Evolutionary conservation across 2,329 filamentous ascomycete species (phyloP).

Genomic region (Fusarium sp.): DNA sequence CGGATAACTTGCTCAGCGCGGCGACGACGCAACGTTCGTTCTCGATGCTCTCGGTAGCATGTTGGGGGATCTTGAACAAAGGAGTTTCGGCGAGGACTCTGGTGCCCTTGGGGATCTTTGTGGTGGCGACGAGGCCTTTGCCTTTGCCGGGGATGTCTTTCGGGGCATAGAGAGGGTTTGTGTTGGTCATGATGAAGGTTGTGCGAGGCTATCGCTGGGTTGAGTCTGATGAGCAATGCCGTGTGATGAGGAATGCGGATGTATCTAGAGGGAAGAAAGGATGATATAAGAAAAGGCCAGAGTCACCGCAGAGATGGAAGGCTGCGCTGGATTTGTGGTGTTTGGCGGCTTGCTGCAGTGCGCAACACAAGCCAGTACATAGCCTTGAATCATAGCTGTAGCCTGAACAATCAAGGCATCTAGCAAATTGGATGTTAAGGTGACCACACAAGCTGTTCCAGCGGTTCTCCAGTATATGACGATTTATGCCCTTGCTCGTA

Average conservation of each 20-base stretch:
- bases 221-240: not conserved
- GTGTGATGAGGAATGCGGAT: not conserved
- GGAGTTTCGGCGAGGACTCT: conserved; percentile 26
- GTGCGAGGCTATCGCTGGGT: not conserved
- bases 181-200: not conserved
- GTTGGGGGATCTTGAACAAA: not conserved
- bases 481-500: not conserved
- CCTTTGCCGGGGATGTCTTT: conserved; percentile 24
- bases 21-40: not conserved
- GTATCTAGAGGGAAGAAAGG: not conserved
- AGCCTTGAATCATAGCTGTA: not conserved
- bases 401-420: no score
- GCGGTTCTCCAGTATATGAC: no score
- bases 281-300: no score
- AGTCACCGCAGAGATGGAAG: no score
- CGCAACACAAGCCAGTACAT: not conserved
- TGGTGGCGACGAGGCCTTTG: conserved; percentile 20
- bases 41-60: not conserved
- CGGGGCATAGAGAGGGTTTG: not conserved
- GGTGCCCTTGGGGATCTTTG: conserved; percentile 28
- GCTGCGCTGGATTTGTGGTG: no score
- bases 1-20: not conserved
- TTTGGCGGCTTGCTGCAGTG: not conserved
- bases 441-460: no score
- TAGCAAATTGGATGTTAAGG: no score